phyloP scores from a whole-genome alignment of 2,329 filamentous ascomycete genomes.

The Cladophialophora carrionii region DNA sequence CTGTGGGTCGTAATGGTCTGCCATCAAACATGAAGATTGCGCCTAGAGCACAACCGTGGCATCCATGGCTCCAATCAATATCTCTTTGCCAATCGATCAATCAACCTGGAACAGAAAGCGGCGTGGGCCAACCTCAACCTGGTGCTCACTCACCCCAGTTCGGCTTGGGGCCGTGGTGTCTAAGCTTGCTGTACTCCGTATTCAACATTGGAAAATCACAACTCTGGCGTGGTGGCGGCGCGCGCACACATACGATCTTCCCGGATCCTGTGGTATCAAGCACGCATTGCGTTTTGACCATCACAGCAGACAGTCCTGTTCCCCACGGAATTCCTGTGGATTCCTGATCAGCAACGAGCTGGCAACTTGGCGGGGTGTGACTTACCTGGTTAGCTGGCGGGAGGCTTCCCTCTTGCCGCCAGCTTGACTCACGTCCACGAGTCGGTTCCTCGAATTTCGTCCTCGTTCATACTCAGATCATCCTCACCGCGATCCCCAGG shows the following conservation, averaged over 20 bases:
- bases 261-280: background rate
- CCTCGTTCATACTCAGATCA: background rate
- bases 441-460: background rate
- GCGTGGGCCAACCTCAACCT: background rate
- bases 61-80: background rate
- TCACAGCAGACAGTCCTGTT: background rate
- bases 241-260: background rate
- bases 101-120: background rate
- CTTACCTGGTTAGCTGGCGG: background rate
- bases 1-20: background rate
- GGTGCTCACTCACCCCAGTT: too few species aligned
- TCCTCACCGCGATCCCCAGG: background rate
- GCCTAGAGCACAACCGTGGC: background rate
- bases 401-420: background rate
- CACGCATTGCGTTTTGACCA: background rate
- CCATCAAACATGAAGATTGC: background rate
- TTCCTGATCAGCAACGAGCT: background rate
- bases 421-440: background rate
- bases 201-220: background rate
- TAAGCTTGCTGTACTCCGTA: background rate
- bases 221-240: background rate
- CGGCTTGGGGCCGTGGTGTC: background rate
- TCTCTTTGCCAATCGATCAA: background rate
- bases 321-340: background rate
- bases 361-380: background rate